phyloP scores from a whole-genome alignment of 2,329 filamentous ascomycete genomes.

The Phaeosphaeriaceae sp. region DNA sequence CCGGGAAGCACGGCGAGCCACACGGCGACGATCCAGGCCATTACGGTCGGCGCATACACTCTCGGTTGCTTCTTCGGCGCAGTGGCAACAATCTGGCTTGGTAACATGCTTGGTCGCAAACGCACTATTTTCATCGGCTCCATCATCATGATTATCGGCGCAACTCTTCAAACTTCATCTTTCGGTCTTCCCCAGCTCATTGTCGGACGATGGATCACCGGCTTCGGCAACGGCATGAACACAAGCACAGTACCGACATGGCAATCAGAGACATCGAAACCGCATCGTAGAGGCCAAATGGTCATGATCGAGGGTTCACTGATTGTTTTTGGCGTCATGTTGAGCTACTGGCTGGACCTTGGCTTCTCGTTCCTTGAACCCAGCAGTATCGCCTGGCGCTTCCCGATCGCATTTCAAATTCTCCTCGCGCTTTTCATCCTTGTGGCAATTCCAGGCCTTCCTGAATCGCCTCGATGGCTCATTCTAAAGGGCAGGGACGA shows the following conservation, averaged over 20 bases:
- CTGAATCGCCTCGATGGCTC: conserved; percentile 58
- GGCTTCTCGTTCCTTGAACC: conserved; percentile 60
- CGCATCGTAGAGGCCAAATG: conserved; percentile 55
- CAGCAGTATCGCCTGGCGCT: conserved; percentile 49
- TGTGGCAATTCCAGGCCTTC: conserved; percentile 54
- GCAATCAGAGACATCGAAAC: conserved; percentile 58
- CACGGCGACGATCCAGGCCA: conserved; percentile 53
- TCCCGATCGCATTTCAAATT: conserved; percentile 65
- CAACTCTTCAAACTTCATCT: conserved; percentile 64
- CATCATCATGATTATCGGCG: conserved; percentile 65
- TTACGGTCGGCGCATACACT: conserved; percentile 49
- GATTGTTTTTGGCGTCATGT: conserved; percentile 54
- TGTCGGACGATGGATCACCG: conserved; percentile 60
- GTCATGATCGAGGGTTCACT: conserved; percentile 58
- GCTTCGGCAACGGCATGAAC: conserved; percentile 52
- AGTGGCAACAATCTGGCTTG: conserved; percentile 56
- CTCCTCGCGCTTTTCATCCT: conserved; percentile 65
- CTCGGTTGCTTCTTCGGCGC: conserved; percentile 57
- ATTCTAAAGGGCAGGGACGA: conserved; percentile 62
- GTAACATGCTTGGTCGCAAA: conserved; percentile 66
- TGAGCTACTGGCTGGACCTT: conserved; percentile 53
- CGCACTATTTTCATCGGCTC: conserved; percentile 68
- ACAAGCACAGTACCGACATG: conserved; percentile 53
- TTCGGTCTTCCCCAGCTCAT: conserved; percentile 57
- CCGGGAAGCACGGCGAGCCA: conserved; percentile 40